These are phyloP conservation scores for Exophiala viscosa DNA, from an alignment of 2,329 filamentous ascomycete species.

Conservation along the genomic window DNA sequence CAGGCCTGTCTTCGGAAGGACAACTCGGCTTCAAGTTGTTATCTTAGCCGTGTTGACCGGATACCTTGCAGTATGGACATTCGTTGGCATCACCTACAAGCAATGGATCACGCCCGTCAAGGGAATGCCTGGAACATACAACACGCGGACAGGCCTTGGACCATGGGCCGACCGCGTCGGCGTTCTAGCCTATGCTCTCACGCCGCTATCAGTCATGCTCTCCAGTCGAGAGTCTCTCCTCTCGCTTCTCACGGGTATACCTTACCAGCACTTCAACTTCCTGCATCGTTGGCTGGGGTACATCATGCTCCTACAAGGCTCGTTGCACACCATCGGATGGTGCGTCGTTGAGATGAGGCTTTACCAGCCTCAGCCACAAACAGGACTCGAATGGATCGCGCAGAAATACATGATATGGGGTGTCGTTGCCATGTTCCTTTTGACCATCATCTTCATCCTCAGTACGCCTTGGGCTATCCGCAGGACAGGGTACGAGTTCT, in stretches of 20 bases:
- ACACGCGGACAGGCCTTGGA: conserved; percentile 63
- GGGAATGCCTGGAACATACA: conserved; percentile 52
- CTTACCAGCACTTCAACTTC: conserved; percentile 75
- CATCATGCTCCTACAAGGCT: conserved; percentile 65
- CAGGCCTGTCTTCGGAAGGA: conserved; percentile 60
- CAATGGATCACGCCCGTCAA: conserved; percentile 69
- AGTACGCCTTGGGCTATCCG: conserved; percentile 59
- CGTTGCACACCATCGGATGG: conserved; percentile 69
- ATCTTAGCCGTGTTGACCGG: conserved; percentile 55
- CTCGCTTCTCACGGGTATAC: conserved; percentile 66
- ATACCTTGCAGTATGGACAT: conserved; percentile 66
- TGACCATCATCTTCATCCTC: conserved; percentile 59
- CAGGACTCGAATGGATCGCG: conserved; percentile 55
- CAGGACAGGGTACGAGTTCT: conserved; percentile 71
- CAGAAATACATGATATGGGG: conserved; percentile 72
- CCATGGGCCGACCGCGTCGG: conserved; percentile 68
- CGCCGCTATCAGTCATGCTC: conserved; percentile 65
- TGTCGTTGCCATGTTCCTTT: conserved; percentile 62
- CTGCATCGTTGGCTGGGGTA: conserved; percentile 73
- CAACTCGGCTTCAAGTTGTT: conserved; percentile 64
- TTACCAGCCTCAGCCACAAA: conserved; percentile 67
- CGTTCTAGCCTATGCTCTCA: conserved; percentile 68
- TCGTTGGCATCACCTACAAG: conserved; percentile 65
- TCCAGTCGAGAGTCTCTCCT: conserved; percentile 67
- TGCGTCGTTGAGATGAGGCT: conserved; percentile 61